Conservation (phyloP, 2,329 filamentous ascomycete species). For the Penicillium sp. region DNA sequence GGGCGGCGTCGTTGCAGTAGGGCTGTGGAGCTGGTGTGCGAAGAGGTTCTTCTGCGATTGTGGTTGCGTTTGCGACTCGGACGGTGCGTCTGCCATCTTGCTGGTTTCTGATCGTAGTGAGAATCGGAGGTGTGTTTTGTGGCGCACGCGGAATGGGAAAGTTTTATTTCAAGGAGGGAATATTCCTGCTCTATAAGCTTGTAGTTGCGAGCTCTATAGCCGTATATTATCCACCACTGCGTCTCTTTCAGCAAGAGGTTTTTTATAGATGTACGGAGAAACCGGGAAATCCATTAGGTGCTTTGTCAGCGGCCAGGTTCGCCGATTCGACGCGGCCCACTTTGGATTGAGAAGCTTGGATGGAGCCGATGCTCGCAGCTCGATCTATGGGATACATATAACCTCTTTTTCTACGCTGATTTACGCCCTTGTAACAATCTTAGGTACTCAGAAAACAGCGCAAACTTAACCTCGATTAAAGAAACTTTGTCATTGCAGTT, state of each 20-base stretch:
- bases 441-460: background rate
- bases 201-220: background rate
- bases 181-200: background rate
- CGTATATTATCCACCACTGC: background rate
- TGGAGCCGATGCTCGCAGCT: background rate
- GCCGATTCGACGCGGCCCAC: slow-evolving; percentile 7
- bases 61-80: slow-evolving; percentile 29
- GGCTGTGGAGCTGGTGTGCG: slow-evolving; percentile 20
- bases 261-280: slow-evolving; percentile 4
- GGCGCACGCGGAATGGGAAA: background rate
- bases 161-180: background rate
- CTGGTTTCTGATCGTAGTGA: background rate
- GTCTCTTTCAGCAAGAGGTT: background rate
- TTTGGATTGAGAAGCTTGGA: background rate
- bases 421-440: background rate
- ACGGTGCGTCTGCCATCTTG: slow-evolving; percentile 20
- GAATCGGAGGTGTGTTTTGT: background rate
- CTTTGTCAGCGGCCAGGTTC: slow-evolving; percentile 24
- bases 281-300: slow-evolving; percentile 7
- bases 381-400: background rate
- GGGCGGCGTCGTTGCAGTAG: slow-evolving; percentile 20
- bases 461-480: background rate
- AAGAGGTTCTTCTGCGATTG: slow-evolving; percentile 25
- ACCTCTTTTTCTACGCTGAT: background rate
- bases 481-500: background rate